Evolutionary conservation across 345 rosid genomes (phyloP).

Genomic region (Pseudoturritis turrita): DNA sequence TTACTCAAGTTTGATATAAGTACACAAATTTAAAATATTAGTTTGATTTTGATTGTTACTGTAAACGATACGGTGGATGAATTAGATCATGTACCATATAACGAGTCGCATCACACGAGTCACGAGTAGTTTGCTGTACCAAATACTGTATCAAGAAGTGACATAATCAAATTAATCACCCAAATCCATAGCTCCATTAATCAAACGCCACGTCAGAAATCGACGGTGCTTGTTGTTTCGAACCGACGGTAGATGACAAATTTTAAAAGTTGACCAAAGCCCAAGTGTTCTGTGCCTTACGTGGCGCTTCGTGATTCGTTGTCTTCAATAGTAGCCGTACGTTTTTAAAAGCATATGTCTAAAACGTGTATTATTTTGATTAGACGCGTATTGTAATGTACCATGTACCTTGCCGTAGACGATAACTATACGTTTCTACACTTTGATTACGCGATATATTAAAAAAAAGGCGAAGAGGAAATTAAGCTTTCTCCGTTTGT

Average conservation of each 20-base stretch:
- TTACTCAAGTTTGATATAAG: no score
- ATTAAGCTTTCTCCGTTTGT: conserved; percentile 27
- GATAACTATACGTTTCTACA: conserved; percentile 8
- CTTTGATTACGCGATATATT: conserved; percentile 5
- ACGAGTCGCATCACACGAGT: no score
- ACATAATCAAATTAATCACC: background rate
- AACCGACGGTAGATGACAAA: conserved; percentile 22
- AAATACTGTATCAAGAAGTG: no score
- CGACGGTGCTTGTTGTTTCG: conserved; percentile 9
- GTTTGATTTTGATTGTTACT: background rate
- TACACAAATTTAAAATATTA: background rate
- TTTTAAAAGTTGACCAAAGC: conserved; percentile 18
- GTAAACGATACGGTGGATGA: no score
- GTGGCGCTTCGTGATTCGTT: background rate
- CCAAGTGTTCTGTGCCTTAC: background rate
- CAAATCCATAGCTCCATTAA: conserved; percentile 8
- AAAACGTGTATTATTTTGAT: background rate
- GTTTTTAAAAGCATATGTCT: background rate
- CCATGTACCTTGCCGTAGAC: background rate
- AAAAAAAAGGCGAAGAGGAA: conserved; percentile 18
- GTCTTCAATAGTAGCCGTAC: conserved; percentile 3
- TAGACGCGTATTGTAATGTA: background rate
- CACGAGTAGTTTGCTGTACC: no score
- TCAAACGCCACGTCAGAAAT: conserved; percentile 21
- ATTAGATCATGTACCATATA: no score